Percentiles rank a stretch among this genome's conserved stretches.
phyloP scores from a whole-genome alignment of 257 asterid genomes.

The Plectranthus barbatus region DNA sequence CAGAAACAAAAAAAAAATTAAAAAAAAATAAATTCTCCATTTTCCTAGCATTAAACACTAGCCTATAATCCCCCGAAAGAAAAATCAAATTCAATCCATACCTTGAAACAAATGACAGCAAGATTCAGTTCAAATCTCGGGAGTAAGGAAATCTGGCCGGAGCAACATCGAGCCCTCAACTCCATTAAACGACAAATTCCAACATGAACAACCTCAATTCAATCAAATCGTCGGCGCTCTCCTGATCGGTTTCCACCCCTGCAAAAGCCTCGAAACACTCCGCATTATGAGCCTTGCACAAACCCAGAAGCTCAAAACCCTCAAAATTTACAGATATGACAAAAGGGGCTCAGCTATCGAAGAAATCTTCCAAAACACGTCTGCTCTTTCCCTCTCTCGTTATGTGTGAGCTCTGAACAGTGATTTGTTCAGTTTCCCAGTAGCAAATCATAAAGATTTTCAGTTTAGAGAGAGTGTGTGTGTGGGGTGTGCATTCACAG shows the following conservation, averaged over 20 bases:
- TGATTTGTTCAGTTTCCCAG: constrained; percentile 12
- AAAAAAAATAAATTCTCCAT: constrained; percentile 33
- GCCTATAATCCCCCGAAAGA: constrained; percentile 63
- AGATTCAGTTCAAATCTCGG: constrained; percentile 39
- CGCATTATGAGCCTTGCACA: constrained; percentile 39
- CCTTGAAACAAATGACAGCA: constrained; percentile 32
- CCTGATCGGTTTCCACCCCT: constrained; percentile 48
- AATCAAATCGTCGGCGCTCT: constrained; percentile 59
- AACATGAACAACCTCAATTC: constrained; percentile 35
- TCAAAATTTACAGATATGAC: constrained; percentile 10
- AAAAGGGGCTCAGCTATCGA: constrained; percentile 23
- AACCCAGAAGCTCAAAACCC: constrained; percentile 30
- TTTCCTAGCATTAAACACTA: constrained; percentile 61
- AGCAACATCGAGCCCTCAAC: constrained; percentile 65
- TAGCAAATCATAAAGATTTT: constrained; percentile 15
- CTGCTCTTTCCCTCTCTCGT: constrained; percentile 8
- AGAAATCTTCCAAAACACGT: constrained; percentile 1
- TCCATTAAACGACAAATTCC: constrained; percentile 66
- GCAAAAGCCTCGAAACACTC: constrained; percentile 29
- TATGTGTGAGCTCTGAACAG: constrained; percentile 1
- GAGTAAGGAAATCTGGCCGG: constrained; percentile 28
- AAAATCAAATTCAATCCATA: constrained; percentile 4
- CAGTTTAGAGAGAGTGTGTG: neutral
- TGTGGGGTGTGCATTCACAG: neutral
- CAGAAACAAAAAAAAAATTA: neutral